Conservation (phyloP, 345 rosid species). For the Salix caprea region DNA sequence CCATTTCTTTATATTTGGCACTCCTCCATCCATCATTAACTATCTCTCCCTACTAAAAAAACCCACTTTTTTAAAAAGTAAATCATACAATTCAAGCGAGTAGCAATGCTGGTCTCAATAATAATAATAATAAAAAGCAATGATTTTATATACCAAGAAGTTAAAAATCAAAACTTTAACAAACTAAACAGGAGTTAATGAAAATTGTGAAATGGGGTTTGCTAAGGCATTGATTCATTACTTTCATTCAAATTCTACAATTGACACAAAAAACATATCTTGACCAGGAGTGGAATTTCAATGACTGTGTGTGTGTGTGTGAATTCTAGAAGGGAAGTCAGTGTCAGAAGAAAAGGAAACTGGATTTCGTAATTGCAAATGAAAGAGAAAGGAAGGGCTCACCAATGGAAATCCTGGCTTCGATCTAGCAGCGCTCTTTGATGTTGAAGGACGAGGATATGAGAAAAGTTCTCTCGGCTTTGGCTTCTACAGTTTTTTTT, state of each 20-base stretch:
- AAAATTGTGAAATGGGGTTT: background rate
- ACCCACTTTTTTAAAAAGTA: background rate
- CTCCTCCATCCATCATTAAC: constrained; percentile 1
- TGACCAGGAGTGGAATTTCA: background rate
- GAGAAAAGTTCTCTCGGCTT: background rate
- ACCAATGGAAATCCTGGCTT: background rate
- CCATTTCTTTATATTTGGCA: constrained; percentile 48
- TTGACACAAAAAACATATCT: background rate
- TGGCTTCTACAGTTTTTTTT: background rate
- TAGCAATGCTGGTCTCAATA: background rate
- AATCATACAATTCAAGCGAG: background rate
- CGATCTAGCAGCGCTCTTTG: background rate
- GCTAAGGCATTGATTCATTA: background rate
- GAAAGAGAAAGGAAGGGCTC: background rate
- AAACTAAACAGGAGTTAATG: background rate
- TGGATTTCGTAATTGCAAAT: background rate
- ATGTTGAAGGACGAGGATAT: background rate
- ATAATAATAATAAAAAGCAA: background rate
- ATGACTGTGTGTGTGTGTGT: background rate
- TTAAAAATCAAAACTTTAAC: background rate
- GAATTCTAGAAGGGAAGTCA: background rate
- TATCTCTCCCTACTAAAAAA: background rate
- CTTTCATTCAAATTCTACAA: background rate
- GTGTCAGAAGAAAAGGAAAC: background rate
- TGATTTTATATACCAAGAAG: background rate